Evolutionary conservation across 2,329 filamentous ascomycete genomes (phyloP).

Genomic region (Aspergillus calidoustus): DNA sequence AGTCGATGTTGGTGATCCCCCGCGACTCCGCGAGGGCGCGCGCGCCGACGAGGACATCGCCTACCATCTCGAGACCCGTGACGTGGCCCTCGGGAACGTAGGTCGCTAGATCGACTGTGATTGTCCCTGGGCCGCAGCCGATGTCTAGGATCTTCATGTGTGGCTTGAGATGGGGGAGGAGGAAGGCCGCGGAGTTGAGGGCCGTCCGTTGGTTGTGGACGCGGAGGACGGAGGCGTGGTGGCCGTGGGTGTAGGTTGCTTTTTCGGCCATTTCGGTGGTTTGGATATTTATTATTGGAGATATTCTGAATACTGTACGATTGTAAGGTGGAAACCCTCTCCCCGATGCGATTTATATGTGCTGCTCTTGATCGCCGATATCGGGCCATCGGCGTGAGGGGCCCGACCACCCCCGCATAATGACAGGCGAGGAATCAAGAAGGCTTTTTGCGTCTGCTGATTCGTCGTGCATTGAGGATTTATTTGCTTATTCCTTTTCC

Average conservation of each 20-base stretch:
- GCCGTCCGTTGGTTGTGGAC: slow-evolving; percentile 40
- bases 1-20: slow-evolving; percentile 40
- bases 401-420: no score
- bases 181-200: slow-evolving; percentile 42
- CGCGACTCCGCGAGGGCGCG: slow-evolving; percentile 33
- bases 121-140: slow-evolving; percentile 51
- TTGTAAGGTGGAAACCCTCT: no score
- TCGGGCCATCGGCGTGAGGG: no score
- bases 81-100: slow-evolving; percentile 45
- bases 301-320: no score
- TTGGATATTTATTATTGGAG: no score
- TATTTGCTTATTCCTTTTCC: no score
- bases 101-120: slow-evolving; percentile 47
- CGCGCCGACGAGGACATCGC: slow-evolving; percentile 40
- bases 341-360: no score
- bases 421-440: no score
- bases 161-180: slow-evolving; percentile 43
- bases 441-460: no score
- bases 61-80: slow-evolving; percentile 41
- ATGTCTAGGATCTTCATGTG: slow-evolving; percentile 48
- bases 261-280: not conserved
- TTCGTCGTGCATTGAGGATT: no score
- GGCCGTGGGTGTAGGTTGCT: slow-evolving; percentile 48
- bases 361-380: no score
- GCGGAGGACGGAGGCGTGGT: slow-evolving; percentile 39